These are phyloP conservation scores for Trichaptum fuscoviolaceum DNA, from an alignment of 768 basidiomycete species.

Conservation along the genomic window DNA sequence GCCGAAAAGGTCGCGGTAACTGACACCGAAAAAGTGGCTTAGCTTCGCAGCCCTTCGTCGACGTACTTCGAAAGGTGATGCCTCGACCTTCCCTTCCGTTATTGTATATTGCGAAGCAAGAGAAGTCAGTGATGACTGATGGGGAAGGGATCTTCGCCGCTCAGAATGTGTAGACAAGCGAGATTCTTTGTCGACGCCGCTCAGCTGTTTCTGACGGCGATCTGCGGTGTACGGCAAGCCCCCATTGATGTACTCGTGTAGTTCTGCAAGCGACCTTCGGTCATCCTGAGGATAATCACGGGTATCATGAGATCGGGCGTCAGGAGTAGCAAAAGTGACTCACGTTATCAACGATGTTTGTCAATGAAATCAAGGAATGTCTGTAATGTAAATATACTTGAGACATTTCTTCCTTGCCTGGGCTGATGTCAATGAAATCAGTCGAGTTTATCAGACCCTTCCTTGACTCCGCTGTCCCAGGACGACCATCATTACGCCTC, in stretches of 20 bases:
- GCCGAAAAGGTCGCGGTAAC: conserved; percentile 71
- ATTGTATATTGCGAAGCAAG: conserved; percentile 47
- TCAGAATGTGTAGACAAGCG: conserved; percentile 46
- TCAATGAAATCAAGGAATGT: conserved; percentile 74
- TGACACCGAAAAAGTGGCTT: conserved; percentile 82
- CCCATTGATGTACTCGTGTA: conserved; percentile 61
- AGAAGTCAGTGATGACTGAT: conserved; percentile 55
- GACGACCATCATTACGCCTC: conserved; percentile 39
- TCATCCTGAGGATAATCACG: conserved; percentile 54
- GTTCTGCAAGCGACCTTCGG: conserved; percentile 62
- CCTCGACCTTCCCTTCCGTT: conserved; percentile 37
- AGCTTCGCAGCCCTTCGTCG: conserved; percentile 77
- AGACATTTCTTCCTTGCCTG: conserved; percentile 23
- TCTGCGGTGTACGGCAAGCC: conserved; percentile 18
- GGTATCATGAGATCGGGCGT: conserved; percentile 8
- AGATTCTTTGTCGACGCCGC: not conserved
- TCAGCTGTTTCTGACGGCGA: conserved; percentile 13
- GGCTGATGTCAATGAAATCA: not conserved
- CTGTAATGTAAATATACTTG: conserved; percentile 71
- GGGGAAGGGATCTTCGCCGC: conserved; percentile 67
- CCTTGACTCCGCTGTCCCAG: conserved; percentile 63
- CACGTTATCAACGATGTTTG: conserved; percentile 76
- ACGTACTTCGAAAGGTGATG: conserved; percentile 61
- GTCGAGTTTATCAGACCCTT: conserved; percentile 28
- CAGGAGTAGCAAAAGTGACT: conserved; percentile 23